These are phyloP conservation scores for Elsinoe necatrix DNA, from an alignment of 2,329 filamentous ascomycete genomes.

Conservation along the genomic window DNA sequence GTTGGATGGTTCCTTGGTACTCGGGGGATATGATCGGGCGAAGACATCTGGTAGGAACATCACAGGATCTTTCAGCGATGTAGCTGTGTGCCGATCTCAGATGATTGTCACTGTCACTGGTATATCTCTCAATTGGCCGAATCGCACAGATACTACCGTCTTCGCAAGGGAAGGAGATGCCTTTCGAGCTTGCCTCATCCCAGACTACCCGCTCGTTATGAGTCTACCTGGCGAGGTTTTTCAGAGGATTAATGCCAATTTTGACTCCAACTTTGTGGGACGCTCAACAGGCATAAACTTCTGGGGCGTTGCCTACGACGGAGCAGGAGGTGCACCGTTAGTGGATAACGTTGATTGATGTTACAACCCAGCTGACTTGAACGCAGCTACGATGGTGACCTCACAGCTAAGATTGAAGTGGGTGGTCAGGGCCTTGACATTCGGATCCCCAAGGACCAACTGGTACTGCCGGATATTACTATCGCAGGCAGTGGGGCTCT, in stretches of 20 bases:
- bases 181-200: conserved; percentile 3
- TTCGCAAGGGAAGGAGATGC: not conserved
- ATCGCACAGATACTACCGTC: not conserved
- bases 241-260: not conserved
- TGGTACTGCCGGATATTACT: conserved; percentile 2
- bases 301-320: conserved; percentile 2
- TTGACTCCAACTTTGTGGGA: not conserved
- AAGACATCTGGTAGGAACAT: not conserved
- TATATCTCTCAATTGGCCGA: not conserved
- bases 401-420: not conserved
- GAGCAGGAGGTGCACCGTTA: not conserved
- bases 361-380: not conserved
- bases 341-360: not conserved
- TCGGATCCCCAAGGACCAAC: conserved; percentile 6
- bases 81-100: not conserved
- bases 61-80: not conserved
- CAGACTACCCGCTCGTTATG: not conserved
- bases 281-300: conserved; percentile 7
- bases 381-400: not conserved
- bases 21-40: conserved; percentile 3
- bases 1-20: conserved; percentile 1
- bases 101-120: conserved; percentile 6
- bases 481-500: not conserved
- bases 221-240: not conserved
- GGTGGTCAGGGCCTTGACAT: not conserved